phyloP scores from a whole-genome alignment of 2,329 filamentous ascomycete genomes.

The Tolypocladium album region DNA sequence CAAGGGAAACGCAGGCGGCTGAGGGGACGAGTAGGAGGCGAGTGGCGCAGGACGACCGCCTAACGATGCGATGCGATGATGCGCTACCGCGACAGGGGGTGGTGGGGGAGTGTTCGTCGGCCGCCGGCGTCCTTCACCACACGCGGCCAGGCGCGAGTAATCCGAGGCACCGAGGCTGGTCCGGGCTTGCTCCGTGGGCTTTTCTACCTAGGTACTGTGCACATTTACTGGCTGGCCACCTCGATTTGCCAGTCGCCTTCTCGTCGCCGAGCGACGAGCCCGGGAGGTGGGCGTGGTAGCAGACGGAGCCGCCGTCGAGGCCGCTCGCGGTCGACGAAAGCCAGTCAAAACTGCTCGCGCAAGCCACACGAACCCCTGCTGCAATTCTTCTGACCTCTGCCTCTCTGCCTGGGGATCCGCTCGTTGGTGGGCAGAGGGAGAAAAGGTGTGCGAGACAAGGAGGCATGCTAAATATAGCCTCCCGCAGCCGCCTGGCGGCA shows the following conservation, averaged over 20 bases:
- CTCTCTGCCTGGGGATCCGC: neutral
- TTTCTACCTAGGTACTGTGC: neutral
- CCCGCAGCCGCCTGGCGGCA: constrained; percentile 18
- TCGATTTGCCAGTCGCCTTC: neutral
- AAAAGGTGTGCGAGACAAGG: constrained; percentile 1
- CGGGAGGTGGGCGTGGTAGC: neutral
- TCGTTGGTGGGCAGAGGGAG: neutral
- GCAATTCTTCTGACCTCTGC: neutral
- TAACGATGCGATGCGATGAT: constrained; percentile 1
- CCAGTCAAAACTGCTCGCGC: neutral
- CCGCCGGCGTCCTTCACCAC: neutral
- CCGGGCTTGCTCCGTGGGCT: neutral
- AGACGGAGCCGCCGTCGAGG: neutral
- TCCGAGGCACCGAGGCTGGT: neutral
- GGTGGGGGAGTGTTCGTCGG: neutral
- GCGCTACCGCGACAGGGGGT: neutral
- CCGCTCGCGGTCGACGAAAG: neutral
- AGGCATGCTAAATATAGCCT: constrained; percentile 21
- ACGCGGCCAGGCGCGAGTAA: neutral
- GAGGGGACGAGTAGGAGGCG: neutral
- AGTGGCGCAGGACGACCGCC: constrained; percentile 1
- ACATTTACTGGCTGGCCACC: neutral
- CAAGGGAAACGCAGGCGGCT: neutral
- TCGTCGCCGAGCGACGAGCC: neutral
- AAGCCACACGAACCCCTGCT: constrained; percentile 6